Base-by-base conservation (phyloP, 768 basidiomycete genomes). In the Scleroderma citrinum region DNA sequence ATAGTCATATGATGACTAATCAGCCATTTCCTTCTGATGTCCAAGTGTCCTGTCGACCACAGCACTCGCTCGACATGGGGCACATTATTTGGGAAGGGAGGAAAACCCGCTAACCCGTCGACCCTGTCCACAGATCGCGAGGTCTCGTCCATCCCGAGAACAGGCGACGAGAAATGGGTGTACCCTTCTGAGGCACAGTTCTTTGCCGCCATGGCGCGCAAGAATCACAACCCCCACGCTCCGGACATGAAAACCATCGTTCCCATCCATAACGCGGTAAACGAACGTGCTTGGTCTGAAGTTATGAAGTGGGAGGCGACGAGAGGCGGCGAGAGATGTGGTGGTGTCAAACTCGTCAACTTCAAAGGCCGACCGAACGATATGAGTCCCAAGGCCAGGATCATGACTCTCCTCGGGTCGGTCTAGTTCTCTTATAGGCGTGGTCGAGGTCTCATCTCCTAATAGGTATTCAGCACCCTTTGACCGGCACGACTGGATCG, bases 101-200 rank as follows among this genome's bases (percentile, higher is more conserved):
- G 55, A 10, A 37, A 40, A 17, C 47, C 52, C 17, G 39, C 40
- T 30, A 30, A 39, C 20, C 20, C 43, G 8, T 49, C 68, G 3
- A 48, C 71, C 17, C 74, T 94, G 44, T 86, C 90, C 2, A 74
- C 69, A 13, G 78, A 89, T 6, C 83, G 95, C 54, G 85, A 91
- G 64, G 74, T 78, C 24, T 96, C 93, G 6, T 88, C 90, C 23
- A 98, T 98, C 63, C 95, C 95, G 16, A 81, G 83, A 59, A 64
- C 71, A 17, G 68, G 74, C 36, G 80, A 81, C 43, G 76, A 75
- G 37, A 85, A 92, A 49, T 99, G 96, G 96, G 88, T 96, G 42
- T 99, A 99, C 68, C 96, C 96, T 20, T 97, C 95, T 17, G 92
- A 97, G 64, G 82, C 87, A n/a, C 95, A 97, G 69, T 99, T 99